Evolutionary conservation across 129 eudicot species (phyloP), one percentile per base, ranked within the genome.

Genomic region (sunflower (Helianthus annuus)): DNA sequence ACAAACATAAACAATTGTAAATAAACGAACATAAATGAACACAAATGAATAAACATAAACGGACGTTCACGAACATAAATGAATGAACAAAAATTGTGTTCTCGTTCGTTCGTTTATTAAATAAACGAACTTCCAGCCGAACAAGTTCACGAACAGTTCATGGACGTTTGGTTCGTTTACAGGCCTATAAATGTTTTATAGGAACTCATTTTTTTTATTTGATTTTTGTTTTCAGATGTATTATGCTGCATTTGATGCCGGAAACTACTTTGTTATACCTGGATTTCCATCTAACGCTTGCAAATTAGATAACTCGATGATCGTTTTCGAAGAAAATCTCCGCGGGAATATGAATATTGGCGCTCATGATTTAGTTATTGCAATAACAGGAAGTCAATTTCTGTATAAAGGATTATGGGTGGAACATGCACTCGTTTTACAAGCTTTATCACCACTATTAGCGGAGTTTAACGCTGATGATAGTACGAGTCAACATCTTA

Each of bases 241-340:
- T 52, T 95, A 95, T 79, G 90, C 99, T 56, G 65, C 83, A 44
- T 83, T 78, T 76, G 99, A 95, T 80, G 73, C 92, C 36, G 99
- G 97, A 83, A 90, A 95, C 84, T 95, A 80, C 91, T 84, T 82
- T 73, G 97, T 95, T 65, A 81, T 95, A 60, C 97, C 97, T 63
- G 99, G 99, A 40, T 80, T 93, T 71, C 97, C 99, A 34, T 63
- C 78, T 42, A 86, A 80, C 59, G 86, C 84, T 34, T 90, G 92
- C 82, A 81, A 80, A 76, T 81, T 84, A 60, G 85, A 86, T 66
- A 75, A 72, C 39, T 59, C 80, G 10, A 29, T 58, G 66, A 80
- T n/a, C 68, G 36, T 59, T 63, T 51, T 42, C 48, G 71, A 81
- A 76, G 83, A 81, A 46, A 85, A 36, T 80, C 51, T 69, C 29